Conservation (phyloP, 2,329 filamentous ascomycete genomes). For the Thielaviopsis cerberus region DNA sequence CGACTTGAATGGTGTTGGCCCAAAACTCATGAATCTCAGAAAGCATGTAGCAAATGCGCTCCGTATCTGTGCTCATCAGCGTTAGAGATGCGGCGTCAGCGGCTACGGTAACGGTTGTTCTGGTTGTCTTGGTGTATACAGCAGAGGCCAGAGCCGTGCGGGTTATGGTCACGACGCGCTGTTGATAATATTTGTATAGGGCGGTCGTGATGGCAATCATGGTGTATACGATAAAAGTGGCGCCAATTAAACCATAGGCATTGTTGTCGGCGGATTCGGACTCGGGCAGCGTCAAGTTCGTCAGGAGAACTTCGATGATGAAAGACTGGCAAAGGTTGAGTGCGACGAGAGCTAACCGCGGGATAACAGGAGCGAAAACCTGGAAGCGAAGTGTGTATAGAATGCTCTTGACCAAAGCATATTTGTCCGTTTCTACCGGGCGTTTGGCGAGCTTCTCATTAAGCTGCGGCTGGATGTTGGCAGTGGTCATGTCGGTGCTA, state of each 20-base stretch:
- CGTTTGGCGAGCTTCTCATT: constrained; percentile 7
- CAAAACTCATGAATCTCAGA: constrained; percentile 23
- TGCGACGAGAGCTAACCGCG: constrained; percentile 21
- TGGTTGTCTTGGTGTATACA: constrained; percentile 20
- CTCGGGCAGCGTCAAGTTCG: constrained; percentile 17
- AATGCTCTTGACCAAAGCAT: constrained; percentile 18
- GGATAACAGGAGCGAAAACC: constrained; percentile 20
- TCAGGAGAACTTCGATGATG: constrained; percentile 22
- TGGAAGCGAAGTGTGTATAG: constrained; percentile 18
- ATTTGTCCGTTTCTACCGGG: constrained; percentile 7
- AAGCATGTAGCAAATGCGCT: constrained; percentile 22
- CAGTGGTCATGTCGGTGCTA: constrained; percentile 17
- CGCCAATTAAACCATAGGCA: constrained; percentile 26
- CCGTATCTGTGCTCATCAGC: constrained; percentile 30
- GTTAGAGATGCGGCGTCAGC: constrained; percentile 25
- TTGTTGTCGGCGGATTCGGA: constrained; percentile 6
- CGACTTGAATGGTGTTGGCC: constrained; percentile 24
- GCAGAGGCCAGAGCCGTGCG: constrained; percentile 19
- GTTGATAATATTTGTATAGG: constrained; percentile 23
- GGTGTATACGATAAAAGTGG: constrained; percentile 22
- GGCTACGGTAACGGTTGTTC: constrained; percentile 17
- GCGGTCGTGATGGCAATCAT: constrained; percentile 23
- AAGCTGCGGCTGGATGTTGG: constrained; percentile 14
- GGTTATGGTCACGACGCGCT: constrained; percentile 18
- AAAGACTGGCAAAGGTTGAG: constrained; percentile 27